Evolutionary conservation across 1,139 yeast genomes (phyloP).

Genomic region (Candida neerlandica): DNA sequence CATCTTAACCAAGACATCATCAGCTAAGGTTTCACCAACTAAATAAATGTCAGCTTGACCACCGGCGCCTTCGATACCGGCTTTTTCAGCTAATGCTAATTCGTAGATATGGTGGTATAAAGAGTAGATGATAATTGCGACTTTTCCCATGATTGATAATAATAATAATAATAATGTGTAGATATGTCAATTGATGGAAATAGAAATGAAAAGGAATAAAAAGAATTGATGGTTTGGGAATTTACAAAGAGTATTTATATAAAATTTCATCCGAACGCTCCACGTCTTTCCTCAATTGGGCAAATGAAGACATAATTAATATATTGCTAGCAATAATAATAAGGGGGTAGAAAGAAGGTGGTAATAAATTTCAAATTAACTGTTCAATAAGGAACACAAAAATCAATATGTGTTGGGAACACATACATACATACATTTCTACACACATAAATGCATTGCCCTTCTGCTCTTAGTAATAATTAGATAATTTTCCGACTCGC

Average conservation of each 20-base stretch:
- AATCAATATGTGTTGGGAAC: no score
- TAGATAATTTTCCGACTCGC: no score
- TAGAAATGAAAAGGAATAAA: background rate
- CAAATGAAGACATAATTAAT: background rate
- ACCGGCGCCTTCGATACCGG: constrained; percentile 42
- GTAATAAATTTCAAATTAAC: no score
- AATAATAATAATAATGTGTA: background rate
- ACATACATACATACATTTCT: no score
- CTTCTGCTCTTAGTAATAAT: no score
- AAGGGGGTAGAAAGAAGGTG: no score
- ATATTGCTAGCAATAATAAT: no score
- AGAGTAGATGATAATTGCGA: constrained; percentile 41
- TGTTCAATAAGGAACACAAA: no score
- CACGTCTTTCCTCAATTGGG: background rate
- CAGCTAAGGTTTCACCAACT: constrained; percentile 38
- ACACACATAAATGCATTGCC: no score
- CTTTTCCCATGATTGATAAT: constrained; percentile 17
- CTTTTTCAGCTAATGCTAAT: constrained; percentile 36
- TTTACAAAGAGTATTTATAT: background rate
- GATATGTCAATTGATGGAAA: no score
- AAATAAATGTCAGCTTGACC: constrained; percentile 41
- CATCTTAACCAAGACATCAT: constrained; percentile 29
- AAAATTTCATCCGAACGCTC: background rate
- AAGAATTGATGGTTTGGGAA: background rate
- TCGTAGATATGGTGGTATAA: constrained; percentile 39